These are phyloP conservation scores for Cystofilobasidium bisporidii DNA, from an alignment of 768 basidiomycete genomes.

Conservation along the genomic window DNA sequence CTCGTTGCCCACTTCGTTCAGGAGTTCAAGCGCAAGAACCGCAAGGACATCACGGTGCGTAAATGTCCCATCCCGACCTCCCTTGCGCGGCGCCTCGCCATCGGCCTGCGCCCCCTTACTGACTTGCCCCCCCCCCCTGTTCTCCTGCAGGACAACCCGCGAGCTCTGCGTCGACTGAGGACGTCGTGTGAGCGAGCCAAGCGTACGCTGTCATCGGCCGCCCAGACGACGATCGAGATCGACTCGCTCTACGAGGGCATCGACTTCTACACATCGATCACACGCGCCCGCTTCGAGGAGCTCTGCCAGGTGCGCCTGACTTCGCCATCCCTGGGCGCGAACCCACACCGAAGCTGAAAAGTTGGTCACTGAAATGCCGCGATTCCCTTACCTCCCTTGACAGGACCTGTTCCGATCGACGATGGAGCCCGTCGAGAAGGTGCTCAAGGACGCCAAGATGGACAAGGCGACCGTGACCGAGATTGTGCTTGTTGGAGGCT, in stretches of 20 bases:
- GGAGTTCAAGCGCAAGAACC: conserved; percentile 30
- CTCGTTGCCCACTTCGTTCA: conserved; percentile 93
- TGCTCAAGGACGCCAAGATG: conserved; percentile 98
- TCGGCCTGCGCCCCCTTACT: too few species aligned
- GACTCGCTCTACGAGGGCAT: conserved; percentile 97
- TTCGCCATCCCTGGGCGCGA: too few species aligned
- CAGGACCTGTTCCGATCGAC: conserved; percentile 86
- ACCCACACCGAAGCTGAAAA: too few species aligned
- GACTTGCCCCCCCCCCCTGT: background rate
- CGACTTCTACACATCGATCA: conserved; percentile 97
- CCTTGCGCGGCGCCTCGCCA: background rate
- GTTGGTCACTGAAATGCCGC: too few species aligned
- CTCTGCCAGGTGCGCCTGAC: conserved; percentile 55
- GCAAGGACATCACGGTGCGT: conserved; percentile 67
- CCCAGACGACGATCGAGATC: conserved; percentile 98
- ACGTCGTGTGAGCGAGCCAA: conserved; percentile 99
- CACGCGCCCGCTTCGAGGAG: conserved; percentile 99
- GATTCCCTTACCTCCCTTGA: too few species aligned
- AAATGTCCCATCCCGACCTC: too few species aligned
- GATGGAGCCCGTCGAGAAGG: conserved; percentile 95
- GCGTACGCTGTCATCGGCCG: conserved; percentile 93
- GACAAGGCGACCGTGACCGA: conserved; percentile 87
- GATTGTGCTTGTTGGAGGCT: conserved; percentile 98
- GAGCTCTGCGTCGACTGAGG: conserved; percentile 88
- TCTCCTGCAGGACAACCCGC: conserved; percentile 74